A percentile compares a stretch with the other conserved stretches of the same genome.
Conservation (phyloP, 805 yeast species). For the Peterozyma toletana region DNA sequence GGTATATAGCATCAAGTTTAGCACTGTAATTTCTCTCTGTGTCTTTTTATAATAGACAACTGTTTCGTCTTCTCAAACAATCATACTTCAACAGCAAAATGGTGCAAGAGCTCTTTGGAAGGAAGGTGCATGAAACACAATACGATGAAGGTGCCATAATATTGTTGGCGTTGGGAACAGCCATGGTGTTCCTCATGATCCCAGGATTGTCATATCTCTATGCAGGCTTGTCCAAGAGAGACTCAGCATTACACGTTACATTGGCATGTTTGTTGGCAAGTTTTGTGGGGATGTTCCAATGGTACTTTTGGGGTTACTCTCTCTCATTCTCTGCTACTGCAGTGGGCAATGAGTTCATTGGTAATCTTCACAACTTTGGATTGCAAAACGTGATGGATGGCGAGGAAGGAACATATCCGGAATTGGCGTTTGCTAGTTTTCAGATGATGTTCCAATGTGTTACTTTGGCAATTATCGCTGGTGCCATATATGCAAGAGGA, state of each 20-base stretch:
- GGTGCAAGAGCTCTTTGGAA: not conserved
- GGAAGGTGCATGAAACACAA: slow-evolving; percentile 18
- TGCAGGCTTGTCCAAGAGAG: slow-evolving; percentile 85
- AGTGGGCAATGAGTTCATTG: slow-evolving; percentile 72
- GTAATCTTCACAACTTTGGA: slow-evolving; percentile 79
- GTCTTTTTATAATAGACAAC: too few species aligned
- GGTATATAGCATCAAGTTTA: too few species aligned
- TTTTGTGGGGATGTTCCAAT: slow-evolving; percentile 71
- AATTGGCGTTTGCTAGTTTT: slow-evolving; percentile 75
- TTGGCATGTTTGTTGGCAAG: slow-evolving; percentile 75
- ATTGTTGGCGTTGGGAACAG: slow-evolving; percentile 50
- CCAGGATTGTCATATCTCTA: slow-evolving; percentile 92
- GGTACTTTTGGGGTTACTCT: slow-evolving; percentile 99
- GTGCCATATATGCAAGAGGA: slow-evolving; percentile 92
- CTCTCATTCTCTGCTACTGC: slow-evolving; percentile 80
- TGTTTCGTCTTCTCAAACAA: too few species aligned
- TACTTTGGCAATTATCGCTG: slow-evolving; percentile 87
- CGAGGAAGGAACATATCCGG: slow-evolving; percentile 47
- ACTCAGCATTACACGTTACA: slow-evolving; percentile 80
- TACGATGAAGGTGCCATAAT: slow-evolving; percentile 39
- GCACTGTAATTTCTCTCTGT: too few species aligned
- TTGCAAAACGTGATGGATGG: slow-evolving; percentile 59
- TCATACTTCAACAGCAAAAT: too few species aligned
- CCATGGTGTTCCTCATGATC: slow-evolving; percentile 82
- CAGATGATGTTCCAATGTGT: slow-evolving; percentile 90